A percentile compares a stretch with the other conserved stretches of the same genome.
phyloP scores from a whole-genome alignment of 805 yeast genomes.

The Ogataea trehalophila region DNA sequence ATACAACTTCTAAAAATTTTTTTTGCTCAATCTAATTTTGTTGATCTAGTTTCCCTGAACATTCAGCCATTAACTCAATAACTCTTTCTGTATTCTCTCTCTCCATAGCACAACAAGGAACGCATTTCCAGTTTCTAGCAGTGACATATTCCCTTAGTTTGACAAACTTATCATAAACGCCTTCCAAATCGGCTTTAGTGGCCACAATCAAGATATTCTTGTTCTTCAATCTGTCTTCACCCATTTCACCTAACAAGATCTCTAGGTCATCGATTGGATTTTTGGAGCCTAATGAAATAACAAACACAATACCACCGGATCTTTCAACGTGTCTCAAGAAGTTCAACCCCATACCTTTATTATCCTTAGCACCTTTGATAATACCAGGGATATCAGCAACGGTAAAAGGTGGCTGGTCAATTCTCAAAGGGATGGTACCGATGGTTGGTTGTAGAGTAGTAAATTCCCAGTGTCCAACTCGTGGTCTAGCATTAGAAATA shows the following conservation, averaged over 20 bases:
- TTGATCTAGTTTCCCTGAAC: conserved; percentile 31
- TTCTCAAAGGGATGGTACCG: conserved; percentile 73
- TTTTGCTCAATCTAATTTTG: too few relatives aligned
- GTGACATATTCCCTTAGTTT: conserved; percentile 42
- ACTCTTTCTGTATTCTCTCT: conserved; percentile 70
- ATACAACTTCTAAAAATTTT: too few relatives aligned
- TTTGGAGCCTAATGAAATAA: conserved; percentile 64
- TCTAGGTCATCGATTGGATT: conserved; percentile 66
- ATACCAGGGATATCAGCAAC: conserved; percentile 98
- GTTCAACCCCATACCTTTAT: conserved; percentile 91
- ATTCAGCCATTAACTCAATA: conserved; percentile 65
- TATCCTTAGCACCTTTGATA: conserved; percentile 77
- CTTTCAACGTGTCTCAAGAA: conserved; percentile 91
- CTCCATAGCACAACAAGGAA: conserved; percentile 80
- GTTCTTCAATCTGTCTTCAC: conserved; percentile 49
- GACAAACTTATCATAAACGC: conserved; percentile 43
- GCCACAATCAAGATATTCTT: conserved; percentile 76
- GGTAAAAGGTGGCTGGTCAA: conserved; percentile 68
- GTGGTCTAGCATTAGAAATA: conserved; percentile 83
- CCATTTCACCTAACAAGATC: conserved; percentile 65
- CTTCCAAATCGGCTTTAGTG: conserved; percentile 85
- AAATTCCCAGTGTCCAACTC: conserved; percentile 95
- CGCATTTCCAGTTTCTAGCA: conserved; percentile 52
- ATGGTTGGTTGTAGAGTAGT: conserved; percentile 90
- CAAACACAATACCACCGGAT: conserved; percentile 85